Percentiles rank a stretch among this genome's conserved stretches.
These are phyloP conservation scores for Ogataea pini DNA, from an alignment of 805 yeast species.

Conservation along the genomic window DNA sequence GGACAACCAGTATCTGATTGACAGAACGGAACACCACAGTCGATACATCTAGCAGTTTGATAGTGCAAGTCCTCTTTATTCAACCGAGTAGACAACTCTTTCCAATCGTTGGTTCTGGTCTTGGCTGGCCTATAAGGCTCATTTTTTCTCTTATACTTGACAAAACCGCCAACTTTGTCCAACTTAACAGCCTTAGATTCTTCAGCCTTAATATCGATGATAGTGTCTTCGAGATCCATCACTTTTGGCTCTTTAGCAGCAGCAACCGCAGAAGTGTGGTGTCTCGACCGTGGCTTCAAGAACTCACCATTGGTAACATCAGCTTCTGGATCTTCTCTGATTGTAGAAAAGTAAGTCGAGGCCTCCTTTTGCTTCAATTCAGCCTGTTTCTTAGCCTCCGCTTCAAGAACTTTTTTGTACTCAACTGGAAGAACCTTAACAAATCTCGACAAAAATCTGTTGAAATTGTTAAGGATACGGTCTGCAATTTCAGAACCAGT, in stretches of 20 bases:
- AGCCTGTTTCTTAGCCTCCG: constrained; percentile 63
- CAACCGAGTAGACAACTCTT: constrained; percentile 79
- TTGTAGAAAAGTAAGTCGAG: constrained; percentile 62
- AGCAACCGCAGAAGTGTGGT: constrained; percentile 26
- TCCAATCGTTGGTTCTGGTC: constrained; percentile 85
- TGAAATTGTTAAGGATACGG: constrained; percentile 79
- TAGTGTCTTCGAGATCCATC: constrained; percentile 85
- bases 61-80: constrained; percentile 81
- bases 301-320: constrained; percentile 92
- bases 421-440: constrained; percentile 93
- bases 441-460: constrained; percentile 82
- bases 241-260: constrained; percentile 72
- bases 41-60: constrained; percentile 99
- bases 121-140: constrained; percentile 82
- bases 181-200: constrained; percentile 63
- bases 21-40: constrained; percentile 99
- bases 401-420: constrained; percentile 84
- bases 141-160: constrained; percentile 87
- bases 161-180: constrained; percentile 86
- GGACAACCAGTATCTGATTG: constrained; percentile 98
- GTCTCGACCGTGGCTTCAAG: constrained; percentile 49
- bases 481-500: constrained; percentile 91
- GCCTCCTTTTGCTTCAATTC: constrained; percentile 69
- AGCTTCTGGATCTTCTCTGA: constrained; percentile 79
- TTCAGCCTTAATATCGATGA: constrained; percentile 66